These are phyloP conservation scores for Diplodia scrobiculata DNA, from an alignment of 2,329 filamentous ascomycete genomes.

Conservation along the genomic window DNA sequence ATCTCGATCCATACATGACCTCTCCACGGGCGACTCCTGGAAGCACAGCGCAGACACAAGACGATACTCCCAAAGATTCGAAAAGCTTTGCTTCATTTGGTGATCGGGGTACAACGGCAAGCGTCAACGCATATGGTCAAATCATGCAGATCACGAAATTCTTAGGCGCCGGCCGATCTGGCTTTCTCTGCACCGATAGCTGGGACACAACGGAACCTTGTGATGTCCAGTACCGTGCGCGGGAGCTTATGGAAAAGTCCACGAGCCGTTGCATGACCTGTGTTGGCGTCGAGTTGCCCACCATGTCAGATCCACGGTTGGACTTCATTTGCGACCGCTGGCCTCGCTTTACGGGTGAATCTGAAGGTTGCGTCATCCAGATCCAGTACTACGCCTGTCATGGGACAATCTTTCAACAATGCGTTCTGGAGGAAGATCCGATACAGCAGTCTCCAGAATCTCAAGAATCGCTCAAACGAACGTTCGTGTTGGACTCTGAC, in stretches of 20 bases:
- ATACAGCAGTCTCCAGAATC: too few species aligned
- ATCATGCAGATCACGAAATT: slow-evolving; percentile 10
- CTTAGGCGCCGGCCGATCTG: background rate
- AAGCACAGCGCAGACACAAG: too few species aligned
- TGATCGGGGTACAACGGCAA: background rate
- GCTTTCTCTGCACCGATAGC: background rate
- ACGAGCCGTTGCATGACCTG: too few species aligned
- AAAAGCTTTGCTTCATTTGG: background rate
- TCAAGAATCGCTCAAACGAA: background rate
- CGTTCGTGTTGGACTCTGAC: background rate
- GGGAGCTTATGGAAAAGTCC: background rate
- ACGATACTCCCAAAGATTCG: too few species aligned
- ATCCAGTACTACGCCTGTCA: background rate
- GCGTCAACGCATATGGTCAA: background rate
- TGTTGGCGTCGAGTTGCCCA: too few species aligned
- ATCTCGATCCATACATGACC: too few species aligned
- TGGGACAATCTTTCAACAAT: background rate
- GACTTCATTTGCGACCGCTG: slow-evolving; percentile 4
- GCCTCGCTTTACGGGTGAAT: background rate
- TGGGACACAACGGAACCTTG: background rate
- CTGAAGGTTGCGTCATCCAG: fast-evolving
- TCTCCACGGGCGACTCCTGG: too few species aligned
- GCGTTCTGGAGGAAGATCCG: background rate
- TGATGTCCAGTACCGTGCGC: background rate
- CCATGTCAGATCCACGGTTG: background rate